Base-by-base conservation (phyloP, 331 rosid genomes). In the Telfairia occidentalis region DNA sequence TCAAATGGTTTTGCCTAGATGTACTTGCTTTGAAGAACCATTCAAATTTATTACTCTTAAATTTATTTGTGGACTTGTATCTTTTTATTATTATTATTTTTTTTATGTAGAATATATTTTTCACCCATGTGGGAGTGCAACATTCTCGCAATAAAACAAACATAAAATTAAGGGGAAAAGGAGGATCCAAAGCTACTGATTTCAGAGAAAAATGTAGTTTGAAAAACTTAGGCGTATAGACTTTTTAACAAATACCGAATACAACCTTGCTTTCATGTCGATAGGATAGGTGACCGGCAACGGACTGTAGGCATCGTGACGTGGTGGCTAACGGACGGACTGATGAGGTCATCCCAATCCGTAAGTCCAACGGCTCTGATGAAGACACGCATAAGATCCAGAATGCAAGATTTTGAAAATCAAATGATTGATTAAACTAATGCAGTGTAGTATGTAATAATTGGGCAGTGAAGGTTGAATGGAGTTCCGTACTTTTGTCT, bases 331-430 rank as follows among this genome's bases (percentile, higher is more conserved):
- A 12, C 23, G 3, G n/a, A 24, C 13, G 54, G 37, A 69, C 26
- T 43, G 57, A 69, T 69, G 38, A 69, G 55, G 57, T 43, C 74
- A 40, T 43, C 1, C 1, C 24, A 15, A 43, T 43, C 19, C 26
- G 74, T 69, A 2, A 69, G 9, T 23, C 24, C 57, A 69, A 42
- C 74, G 55, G 32, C 74, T 45, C 9, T 0, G 23, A 69, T 43
- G 59, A 71, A 29, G 75, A 71, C 59, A 29, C 75, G 58, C 75
- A 48, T 2, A 26, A 71, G 42, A 13, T 69, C 74, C 74, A 43
- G 3, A 69, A 69, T 15, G 13, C 13, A 42, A 65, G 74, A 29
- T 71, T 18, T 45, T 8, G 18, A 46, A 71, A 71, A 71, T 71
- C 75, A 46, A 28, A 26, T 48, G 40, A 71, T 71, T 71, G 42